Evolutionary conservation across 768 basidiomycete species (phyloP).

Genomic region (Trametes villosa): DNA sequence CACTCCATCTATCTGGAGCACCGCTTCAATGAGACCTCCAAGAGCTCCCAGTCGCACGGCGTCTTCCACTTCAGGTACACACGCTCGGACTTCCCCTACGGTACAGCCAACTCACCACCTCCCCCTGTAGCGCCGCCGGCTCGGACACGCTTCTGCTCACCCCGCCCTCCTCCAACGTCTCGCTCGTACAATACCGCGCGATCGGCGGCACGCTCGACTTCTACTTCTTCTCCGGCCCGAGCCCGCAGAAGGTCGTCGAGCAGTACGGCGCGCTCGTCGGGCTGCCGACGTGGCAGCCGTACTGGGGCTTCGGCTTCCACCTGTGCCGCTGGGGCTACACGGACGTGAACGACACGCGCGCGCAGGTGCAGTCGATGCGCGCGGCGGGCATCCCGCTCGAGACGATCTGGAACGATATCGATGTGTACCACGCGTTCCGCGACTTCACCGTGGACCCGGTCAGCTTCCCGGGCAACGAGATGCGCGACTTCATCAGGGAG

Average conservation of each 20-base stretch:
- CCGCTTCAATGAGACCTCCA: constrained; percentile 55
- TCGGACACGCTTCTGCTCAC: constrained; percentile 73
- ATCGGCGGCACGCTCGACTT: constrained; percentile 78
- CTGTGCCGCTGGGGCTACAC: constrained; percentile 63
- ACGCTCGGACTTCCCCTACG: background rate
- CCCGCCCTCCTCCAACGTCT: constrained; percentile 54
- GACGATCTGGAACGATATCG: constrained; percentile 82
- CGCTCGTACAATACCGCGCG: constrained; percentile 71
- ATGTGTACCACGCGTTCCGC: constrained; percentile 69
- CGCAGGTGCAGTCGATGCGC: constrained; percentile 62
- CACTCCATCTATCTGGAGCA: constrained; percentile 77
- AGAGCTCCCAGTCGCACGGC: constrained; percentile 66
- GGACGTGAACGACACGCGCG: constrained; percentile 57
- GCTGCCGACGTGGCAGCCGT: constrained; percentile 69
- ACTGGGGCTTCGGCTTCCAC: constrained; percentile 81
- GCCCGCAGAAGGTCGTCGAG: constrained; percentile 58
- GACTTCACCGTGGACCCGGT: constrained; percentile 74
- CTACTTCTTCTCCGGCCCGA: constrained; percentile 66
- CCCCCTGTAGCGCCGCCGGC: constrained; percentile 58
- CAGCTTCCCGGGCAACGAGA: constrained; percentile 57
- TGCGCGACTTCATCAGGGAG: constrained; percentile 56
- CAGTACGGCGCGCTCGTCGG: constrained; percentile 72
- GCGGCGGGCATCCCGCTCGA: constrained; percentile 76
- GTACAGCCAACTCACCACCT: background rate
- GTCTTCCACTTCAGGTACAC: constrained; percentile 70